These are phyloP conservation scores for Castanea sativa DNA, from an alignment of 306 rosid species.

Conservation along the genomic window DNA sequence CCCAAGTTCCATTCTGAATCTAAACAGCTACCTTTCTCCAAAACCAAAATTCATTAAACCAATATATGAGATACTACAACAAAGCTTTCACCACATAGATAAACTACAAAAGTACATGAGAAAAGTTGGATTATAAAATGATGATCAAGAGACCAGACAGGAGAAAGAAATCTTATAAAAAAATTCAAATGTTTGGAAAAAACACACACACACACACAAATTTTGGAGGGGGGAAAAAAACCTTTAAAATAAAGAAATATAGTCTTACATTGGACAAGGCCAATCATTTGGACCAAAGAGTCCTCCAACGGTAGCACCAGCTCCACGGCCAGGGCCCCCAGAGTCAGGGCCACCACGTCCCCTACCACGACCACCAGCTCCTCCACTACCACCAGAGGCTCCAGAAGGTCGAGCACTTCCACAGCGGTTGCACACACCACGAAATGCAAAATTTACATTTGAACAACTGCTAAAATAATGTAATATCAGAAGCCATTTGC, in stretches of 20 bases:
- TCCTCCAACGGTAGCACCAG: constrained; percentile 65
- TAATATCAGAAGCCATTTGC: constrained; percentile 34
- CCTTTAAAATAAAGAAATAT: background rate
- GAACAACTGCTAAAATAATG: constrained; percentile 65
- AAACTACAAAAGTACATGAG: constrained; percentile 2
- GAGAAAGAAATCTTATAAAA: background rate
- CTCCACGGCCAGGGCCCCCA: constrained; percentile 62
- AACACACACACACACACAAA: too few species aligned
- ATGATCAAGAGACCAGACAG: constrained; percentile 3
- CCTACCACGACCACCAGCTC: constrained; percentile 89
- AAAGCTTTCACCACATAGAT: constrained; percentile 12
- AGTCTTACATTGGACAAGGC: constrained; percentile 92
- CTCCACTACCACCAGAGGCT: constrained; percentile 62
- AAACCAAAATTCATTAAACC: constrained; percentile 10
- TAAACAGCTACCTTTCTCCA: background rate
- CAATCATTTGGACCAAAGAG: constrained; percentile 99
- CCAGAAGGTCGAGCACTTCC: constrained; percentile 98
- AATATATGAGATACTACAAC: constrained; percentile 4
- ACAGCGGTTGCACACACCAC: constrained; percentile 98
- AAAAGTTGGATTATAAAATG: constrained; percentile 5
- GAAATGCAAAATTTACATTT: constrained; percentile 97
- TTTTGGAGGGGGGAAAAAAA: background rate
- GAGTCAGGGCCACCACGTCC: constrained; percentile 73
- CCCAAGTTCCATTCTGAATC: background rate
- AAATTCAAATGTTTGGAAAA: background rate